Base-by-base conservation (phyloP, 805 yeast genomes). In the Candida railenensis region DNA sequence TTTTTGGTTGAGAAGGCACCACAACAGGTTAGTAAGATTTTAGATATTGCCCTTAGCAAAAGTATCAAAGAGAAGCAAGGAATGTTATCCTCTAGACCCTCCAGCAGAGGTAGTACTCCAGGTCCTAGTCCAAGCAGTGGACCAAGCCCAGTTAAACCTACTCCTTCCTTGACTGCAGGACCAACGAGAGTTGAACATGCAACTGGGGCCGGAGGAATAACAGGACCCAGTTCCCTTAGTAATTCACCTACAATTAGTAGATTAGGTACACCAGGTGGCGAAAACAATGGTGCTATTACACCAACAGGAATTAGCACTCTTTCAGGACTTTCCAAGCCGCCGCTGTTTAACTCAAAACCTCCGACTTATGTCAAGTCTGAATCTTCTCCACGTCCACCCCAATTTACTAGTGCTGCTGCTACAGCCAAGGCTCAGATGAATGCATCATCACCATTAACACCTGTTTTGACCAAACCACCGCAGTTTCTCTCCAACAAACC, bases 1-100 rank as follows among this genome's bases (percentile, higher is more conserved):
- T 85, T 88, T 28, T 74, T 85, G 57, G 88, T 87, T 56, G 92
- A 87, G 47, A 83, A 82, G 52, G 88, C 88, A 44, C 95, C 95
- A 2, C 85, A 82, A 49, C 91, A 87, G 62, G 79, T 87, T 43
- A 87, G 89, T 44, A 82, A 83, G 59, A 87, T 87, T 50, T 71
- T 87, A 52, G 89, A 87, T 4, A 87, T 87, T 36, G 94, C 94
- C 1, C 79, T 87, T 56, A 85, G 87, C 55, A 89, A 89, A 40
- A 87, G 91, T 0, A 85, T 91, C 44, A 69, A 66, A 48, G 75
- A 72, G 53, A 67, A 42, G 18, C 73, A 70, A 48, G 67, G 67
- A 11, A 40, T 25, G 12, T 28, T 49, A 21, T 47, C 56, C 1
- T 48, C 63, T 3, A 50, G 49, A 7, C 57, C 62, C n/a, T 52